Base-by-base conservation (phyloP, 2,329 filamentous ascomycete genomes). In the Talaromyces sp. region DNA sequence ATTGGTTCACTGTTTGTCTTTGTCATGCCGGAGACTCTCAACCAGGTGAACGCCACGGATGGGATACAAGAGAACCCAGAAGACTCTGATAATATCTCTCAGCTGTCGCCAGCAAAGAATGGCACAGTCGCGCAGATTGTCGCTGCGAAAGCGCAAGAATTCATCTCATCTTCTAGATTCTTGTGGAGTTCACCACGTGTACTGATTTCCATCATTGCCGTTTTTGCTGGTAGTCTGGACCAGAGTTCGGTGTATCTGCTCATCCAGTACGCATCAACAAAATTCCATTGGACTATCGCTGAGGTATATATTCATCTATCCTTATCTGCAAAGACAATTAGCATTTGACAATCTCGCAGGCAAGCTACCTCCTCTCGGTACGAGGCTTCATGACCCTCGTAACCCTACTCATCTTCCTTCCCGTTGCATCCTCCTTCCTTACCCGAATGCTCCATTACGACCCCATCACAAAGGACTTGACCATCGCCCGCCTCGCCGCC, bases 201-300 rank as follows among this genome's bases (percentile, higher is more conserved):
- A 6, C 61, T 67, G 15, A 25, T 73, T 22, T 60, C 70, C 37
- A 50, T 76, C 17, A 3, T 73, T 2, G 63, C 68, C 11, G 57
- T 71, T 19, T 70, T 74, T 19, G 69, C 73, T 17, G 65, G 69
- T 4, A 62, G 67, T 17, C 66, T 75, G 54, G 71, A 68, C 49
- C 67, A 67, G 19, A 68, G 71, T 52, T 70, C 69, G 2, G 69
- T 67, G 2, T 68, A 58, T 31, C 57, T 76, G 15, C 65, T 76
- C 22, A 45, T 75, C 13, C 74, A 75, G 65, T 75, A 73, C 61
- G 69, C 69, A 1, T 74, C 73, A 13, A 71, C 71, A 57, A 71
- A 70, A 22, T 75, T 73, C 49, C 27, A 70, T 22, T 75, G 74
- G 74, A 73, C 67, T 43, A 69, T 75, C 52, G 66, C 69, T 39